Conservation (phyloP, 2,329 filamentous ascomycete species). For the Penicillium verrucosum region DNA sequence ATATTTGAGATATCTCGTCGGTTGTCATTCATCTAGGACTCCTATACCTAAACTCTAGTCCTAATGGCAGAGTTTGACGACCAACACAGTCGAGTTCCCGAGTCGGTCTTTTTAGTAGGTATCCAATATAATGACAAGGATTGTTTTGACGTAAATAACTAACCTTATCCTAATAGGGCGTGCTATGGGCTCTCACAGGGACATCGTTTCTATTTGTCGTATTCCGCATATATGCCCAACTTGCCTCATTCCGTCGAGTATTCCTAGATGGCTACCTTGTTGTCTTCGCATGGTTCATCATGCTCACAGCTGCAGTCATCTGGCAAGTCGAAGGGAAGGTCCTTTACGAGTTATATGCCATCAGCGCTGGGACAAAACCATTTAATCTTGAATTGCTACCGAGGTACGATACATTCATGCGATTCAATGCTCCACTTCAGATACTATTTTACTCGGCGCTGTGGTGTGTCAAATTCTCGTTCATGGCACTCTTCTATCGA, state of each 20-base stretch:
- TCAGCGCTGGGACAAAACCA: constrained; percentile 4
- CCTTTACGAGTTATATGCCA: constrained; percentile 12
- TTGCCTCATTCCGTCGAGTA: constrained; percentile 11
- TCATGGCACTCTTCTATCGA: constrained; percentile 18
- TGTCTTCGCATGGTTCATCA: constrained; percentile 14
- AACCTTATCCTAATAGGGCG: not conserved
- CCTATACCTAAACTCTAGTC: no score
- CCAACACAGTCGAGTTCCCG: constrained; percentile 1
- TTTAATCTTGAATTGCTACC: constrained; percentile 6
- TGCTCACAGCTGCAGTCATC: constrained; percentile 14
- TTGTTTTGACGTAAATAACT: not conserved
- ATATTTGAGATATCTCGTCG: no score
- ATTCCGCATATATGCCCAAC: constrained; percentile 12
- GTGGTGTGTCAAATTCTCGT: constrained; percentile 19
- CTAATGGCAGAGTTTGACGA: constrained; percentile 1
- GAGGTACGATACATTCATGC: constrained; percentile 12
- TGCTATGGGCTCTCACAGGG: constrained; percentile 16
- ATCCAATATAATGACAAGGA: no score
- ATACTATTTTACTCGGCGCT: constrained; percentile 18
- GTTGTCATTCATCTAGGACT: no score
- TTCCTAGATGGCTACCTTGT: constrained; percentile 18
- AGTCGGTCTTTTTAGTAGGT: constrained; percentile 5
- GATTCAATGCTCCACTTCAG: constrained; percentile 11
- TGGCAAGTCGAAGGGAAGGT: constrained; percentile 14
- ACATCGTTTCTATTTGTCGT: constrained; percentile 8